phyloP scores from a whole-genome alignment of 2,329 filamentous ascomycete species.

The Diaporthe eres region DNA sequence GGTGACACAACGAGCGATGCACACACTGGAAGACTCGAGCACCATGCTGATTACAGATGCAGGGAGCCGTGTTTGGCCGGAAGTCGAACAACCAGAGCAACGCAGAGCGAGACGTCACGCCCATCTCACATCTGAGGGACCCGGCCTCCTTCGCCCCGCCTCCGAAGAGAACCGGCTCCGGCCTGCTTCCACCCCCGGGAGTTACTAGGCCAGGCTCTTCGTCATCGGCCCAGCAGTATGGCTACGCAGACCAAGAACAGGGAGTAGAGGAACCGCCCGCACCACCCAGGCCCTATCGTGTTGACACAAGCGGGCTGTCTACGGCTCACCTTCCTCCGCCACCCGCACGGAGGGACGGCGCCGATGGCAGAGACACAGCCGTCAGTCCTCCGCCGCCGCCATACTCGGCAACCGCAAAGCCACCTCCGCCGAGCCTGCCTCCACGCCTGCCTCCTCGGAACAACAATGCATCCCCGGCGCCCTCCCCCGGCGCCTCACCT shows the following conservation, averaged over 20 bases:
- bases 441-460: constrained; percentile 73
- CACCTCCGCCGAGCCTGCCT: constrained; percentile 78
- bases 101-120: constrained; percentile 22
- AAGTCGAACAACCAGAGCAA: constrained; percentile 19
- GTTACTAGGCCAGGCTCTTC: constrained; percentile 48
- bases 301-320: constrained; percentile 78
- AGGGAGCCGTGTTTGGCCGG: constrained; percentile 38
- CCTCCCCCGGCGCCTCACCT: constrained; percentile 43
- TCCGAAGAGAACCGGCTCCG: constrained; percentile 70
- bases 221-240: constrained; percentile 53
- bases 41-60: constrained; percentile 6
- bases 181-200: constrained; percentile 42
- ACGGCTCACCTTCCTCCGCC: constrained; percentile 80
- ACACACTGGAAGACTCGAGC: neutral
- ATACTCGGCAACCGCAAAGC: constrained; percentile 36
- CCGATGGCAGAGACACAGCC: constrained; percentile 49
- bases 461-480: constrained; percentile 57
- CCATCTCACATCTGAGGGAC: constrained; percentile 75
- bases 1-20: constrained; percentile 44
- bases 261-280: constrained; percentile 54
- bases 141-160: constrained; percentile 85
- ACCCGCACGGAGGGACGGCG: constrained; percentile 67
- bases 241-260: constrained; percentile 49
- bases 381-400: constrained; percentile 47
- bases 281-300: constrained; percentile 76